Conservation (phyloP, 441 rosid genomes). For the Aleurites moluccanus region DNA sequence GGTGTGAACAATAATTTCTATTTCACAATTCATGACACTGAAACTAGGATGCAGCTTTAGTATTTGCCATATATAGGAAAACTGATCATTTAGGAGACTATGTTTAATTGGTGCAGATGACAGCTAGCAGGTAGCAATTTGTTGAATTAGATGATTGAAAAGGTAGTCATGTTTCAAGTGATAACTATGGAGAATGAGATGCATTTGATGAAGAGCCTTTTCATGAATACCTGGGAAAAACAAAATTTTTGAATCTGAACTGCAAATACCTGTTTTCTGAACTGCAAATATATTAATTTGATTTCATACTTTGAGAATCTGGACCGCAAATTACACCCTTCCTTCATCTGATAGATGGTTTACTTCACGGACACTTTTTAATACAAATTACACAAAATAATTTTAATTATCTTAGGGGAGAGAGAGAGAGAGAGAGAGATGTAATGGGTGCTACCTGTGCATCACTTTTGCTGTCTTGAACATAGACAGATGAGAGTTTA, state of each 20-base stretch:
- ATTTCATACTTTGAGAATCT: background rate
- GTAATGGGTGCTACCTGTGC: conserved; percentile 15
- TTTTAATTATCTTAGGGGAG: background rate
- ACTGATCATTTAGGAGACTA: background rate
- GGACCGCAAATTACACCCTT: background rate
- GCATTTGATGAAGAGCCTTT: background rate
- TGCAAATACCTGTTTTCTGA: too few relatives aligned
- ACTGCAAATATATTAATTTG: background rate
- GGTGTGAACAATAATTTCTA: background rate
- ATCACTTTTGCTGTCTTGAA: conserved; percentile 4
- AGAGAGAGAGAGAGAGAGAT: background rate
- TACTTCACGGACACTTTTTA: background rate
- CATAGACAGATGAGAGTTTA: conserved; percentile 6
- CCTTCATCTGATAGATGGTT: background rate
- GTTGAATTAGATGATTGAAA: background rate
- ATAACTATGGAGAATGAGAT: background rate
- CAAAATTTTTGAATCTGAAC: too few relatives aligned
- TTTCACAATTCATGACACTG: background rate
- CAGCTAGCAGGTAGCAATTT: background rate
- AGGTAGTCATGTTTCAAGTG: background rate
- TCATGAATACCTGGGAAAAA: background rate
- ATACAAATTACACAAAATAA: background rate
- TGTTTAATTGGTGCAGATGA: background rate
- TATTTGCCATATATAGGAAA: background rate
- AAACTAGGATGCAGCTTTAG: background rate